These are phyloP conservation scores for Apophysomyces ossiformis DNA, from an alignment of 371 early-diverging fungal genomes.

Conservation along the genomic window DNA sequence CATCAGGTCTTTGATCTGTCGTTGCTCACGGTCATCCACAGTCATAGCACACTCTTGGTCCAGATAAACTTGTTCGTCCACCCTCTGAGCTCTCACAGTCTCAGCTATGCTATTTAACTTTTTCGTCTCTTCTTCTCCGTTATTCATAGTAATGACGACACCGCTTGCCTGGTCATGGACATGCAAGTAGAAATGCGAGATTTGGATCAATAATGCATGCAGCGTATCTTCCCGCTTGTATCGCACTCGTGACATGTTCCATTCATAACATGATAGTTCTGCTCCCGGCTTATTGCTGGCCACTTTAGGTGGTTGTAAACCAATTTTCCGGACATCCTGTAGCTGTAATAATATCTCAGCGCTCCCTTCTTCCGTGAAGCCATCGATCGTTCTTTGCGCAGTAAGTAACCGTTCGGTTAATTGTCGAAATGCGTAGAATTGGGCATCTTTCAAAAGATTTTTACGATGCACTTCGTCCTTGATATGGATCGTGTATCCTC, in stretches of 20 bases:
- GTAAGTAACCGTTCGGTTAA: conserved; percentile 57
- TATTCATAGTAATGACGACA: conserved; percentile 22
- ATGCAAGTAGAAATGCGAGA: conserved; percentile 35
- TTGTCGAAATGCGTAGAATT: conserved; percentile 60
- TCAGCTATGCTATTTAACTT: conserved; percentile 43
- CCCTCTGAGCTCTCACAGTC: conserved; percentile 23
- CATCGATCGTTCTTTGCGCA: conserved; percentile 44
- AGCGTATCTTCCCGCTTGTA: conserved; percentile 45
- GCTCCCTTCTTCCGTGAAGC: conserved; percentile 38
- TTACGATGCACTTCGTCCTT: conserved; percentile 64
- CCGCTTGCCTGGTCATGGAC: conserved; percentile 16
- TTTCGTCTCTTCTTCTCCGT: conserved; percentile 28
- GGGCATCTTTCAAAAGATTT: conserved; percentile 65
- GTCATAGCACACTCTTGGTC: conserved; percentile 49
- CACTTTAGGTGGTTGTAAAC: conserved; percentile 29
- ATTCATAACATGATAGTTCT: conserved; percentile 8
- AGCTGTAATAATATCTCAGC: conserved; percentile 46
- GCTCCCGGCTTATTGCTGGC: neutral
- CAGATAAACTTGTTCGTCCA: conserved; percentile 25
- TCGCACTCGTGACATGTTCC: conserved; percentile 33
- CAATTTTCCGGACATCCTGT: conserved; percentile 42
- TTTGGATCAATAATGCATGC: conserved; percentile 47
- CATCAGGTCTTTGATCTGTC: conserved; percentile 25
- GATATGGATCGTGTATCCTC: conserved; percentile 64
- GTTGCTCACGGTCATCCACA: conserved; percentile 35